A percentile compares a stretch with the other conserved stretches of the same genome.
phyloP scores from a whole-genome alignment of 768 basidiomycete genomes.

The Erythrobasidium yunnanense region DNA sequence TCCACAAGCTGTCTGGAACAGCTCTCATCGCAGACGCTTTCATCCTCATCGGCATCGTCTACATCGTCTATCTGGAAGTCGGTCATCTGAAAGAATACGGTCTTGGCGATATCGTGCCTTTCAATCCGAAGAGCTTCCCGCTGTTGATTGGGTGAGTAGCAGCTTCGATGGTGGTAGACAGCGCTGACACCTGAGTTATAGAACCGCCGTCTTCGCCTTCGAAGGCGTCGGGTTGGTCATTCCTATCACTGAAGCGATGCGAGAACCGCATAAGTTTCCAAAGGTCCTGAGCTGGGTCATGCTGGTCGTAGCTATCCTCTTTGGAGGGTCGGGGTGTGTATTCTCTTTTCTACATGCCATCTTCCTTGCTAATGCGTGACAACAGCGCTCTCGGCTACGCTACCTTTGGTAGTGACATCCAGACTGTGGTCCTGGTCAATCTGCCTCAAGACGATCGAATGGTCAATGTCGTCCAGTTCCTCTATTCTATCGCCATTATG shows the following conservation, averaged over 20 bases:
- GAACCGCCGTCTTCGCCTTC: constrained; percentile 95
- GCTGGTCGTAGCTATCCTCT: constrained; percentile 54
- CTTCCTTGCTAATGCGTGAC: constrained; percentile 9
- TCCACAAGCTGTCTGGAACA: constrained; percentile 86
- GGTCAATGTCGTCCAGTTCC: constrained; percentile 62
- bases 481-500: constrained; percentile 65
- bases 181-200: too few species aligned
- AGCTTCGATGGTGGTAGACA: too few species aligned
- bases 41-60: constrained; percentile 75
- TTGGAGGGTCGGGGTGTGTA: constrained; percentile 29
- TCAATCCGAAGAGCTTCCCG: constrained; percentile 81
- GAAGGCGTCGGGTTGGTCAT: constrained; percentile 97
- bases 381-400: neutral
- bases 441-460: constrained; percentile 69
- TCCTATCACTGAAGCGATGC: constrained; percentile 95
- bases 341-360: constrained; percentile 1
- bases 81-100: constrained; percentile 57
- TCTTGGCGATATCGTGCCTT: constrained; percentile 65
- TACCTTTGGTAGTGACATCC: constrained; percentile 43
- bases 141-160: constrained; percentile 73
- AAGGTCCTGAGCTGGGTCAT: constrained; percentile 77
- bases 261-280: constrained; percentile 87
- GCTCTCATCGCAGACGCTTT: constrained; percentile 89
- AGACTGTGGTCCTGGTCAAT: constrained; percentile 92
- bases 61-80: constrained; percentile 75